These are phyloP conservation scores for Moricandia arvensis DNA, from an alignment of 345 rosid species.

Conservation along the genomic window DNA sequence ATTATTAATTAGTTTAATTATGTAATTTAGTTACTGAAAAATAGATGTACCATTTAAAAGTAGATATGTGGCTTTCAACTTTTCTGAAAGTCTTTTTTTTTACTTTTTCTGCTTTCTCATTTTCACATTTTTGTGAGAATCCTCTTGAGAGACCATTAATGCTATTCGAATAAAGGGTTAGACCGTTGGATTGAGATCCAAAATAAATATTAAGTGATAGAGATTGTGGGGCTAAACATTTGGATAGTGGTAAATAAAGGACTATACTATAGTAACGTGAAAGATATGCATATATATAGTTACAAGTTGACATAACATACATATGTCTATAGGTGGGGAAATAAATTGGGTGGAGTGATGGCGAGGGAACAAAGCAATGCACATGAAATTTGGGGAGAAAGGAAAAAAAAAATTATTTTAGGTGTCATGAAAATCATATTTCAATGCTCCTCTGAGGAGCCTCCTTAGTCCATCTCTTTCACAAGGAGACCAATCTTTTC, in stretches of 20 bases:
- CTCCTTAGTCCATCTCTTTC: conserved; percentile 27
- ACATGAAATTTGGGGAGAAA: conserved; percentile 33
- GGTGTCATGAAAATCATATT: conserved; percentile 31
- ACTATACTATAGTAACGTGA: conserved; percentile 21
- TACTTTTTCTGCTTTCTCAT: not conserved
- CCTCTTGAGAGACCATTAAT: not conserved
- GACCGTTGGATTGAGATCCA: conserved; percentile 5
- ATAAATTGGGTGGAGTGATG: conserved; percentile 40
- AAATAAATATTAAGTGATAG: not conserved
- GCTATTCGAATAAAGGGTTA: not conserved
- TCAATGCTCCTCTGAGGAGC: conserved; percentile 21
- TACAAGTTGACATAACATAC: conserved; percentile 21
- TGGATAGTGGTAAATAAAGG: conserved; percentile 20
- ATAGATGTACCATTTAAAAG: too few species aligned
- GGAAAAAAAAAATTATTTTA: not conserved
- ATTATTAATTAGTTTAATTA: too few species aligned
- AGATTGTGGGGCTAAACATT: conserved; percentile 22
- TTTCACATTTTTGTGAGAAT: not conserved
- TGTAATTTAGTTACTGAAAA: too few species aligned
- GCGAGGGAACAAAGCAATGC: conserved; percentile 39
- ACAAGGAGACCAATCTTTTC: conserved; percentile 35
- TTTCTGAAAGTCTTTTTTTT: too few species aligned
- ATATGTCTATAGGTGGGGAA: conserved; percentile 25
- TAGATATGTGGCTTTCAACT: too few species aligned
- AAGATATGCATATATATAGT: not conserved